Conservation (phyloP, 2,329 filamentous ascomycete species). For the Calcarisporium arbuscula region DNA sequence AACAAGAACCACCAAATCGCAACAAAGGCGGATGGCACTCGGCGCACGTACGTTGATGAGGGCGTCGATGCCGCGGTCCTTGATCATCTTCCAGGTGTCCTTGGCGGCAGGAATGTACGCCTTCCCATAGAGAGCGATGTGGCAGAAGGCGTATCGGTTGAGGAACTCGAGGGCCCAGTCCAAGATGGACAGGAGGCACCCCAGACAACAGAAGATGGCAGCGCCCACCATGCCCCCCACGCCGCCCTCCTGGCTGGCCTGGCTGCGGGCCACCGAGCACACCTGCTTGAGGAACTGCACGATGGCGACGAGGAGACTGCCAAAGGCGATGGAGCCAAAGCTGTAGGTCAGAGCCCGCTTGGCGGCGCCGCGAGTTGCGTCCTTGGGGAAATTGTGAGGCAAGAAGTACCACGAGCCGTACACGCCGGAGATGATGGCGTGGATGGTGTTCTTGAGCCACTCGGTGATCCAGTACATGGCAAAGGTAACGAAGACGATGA, state of each 20-base stretch:
- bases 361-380: conserved; percentile 77
- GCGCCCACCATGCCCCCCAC: conserved; percentile 61
- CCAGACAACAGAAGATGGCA: conserved; percentile 67
- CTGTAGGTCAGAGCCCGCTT: conserved; percentile 80
- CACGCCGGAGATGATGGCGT: conserved; percentile 79
- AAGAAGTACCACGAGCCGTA: conserved; percentile 95
- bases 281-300: conserved; percentile 79
- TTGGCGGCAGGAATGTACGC: conserved; percentile 81
- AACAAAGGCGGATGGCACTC: conserved; percentile 7
- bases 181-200: conserved; percentile 69
- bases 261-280: conserved; percentile 66
- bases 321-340: conserved; percentile 85
- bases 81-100: conserved; percentile 87
- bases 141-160: conserved; percentile 88
- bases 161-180: conserved; percentile 85
- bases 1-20: neutral
- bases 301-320: conserved; percentile 78
- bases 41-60: conserved; percentile 73
- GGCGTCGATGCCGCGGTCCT: conserved; percentile 83
- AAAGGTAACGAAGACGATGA: conserved; percentile 84
- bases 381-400: conserved; percentile 61
- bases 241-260: conserved; percentile 62
- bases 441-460: conserved; percentile 88
- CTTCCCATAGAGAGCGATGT: conserved; percentile 91
- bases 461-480: conserved; percentile 92